Conservation (phyloP, 2,329 filamentous ascomycete genomes). For the Keithomyces neogunnii region DNA sequence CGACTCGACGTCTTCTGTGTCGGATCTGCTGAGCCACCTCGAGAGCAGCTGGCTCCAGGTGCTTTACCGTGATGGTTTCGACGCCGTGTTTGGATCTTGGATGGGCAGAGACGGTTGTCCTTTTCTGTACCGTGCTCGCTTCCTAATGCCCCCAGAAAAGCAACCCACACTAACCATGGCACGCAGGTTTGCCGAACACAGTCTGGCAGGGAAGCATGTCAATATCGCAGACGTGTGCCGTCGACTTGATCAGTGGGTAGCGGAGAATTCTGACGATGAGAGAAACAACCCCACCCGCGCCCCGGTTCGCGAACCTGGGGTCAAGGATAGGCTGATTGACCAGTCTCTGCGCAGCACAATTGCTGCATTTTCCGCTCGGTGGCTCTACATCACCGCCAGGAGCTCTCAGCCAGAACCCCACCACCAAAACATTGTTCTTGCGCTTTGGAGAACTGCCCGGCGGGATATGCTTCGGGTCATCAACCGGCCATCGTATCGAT, state of each 20-base stretch:
- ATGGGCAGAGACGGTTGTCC: slow-evolving; percentile 32
- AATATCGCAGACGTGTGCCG: slow-evolving; percentile 20
- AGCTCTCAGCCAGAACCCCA: slow-evolving; percentile 1
- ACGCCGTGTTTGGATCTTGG: slow-evolving; percentile 32
- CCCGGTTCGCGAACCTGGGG: background rate
- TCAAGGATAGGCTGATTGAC: slow-evolving; percentile 14
- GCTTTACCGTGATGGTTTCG: slow-evolving; percentile 28
- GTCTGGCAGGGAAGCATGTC: slow-evolving; percentile 19
- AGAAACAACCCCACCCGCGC: slow-evolving; percentile 8
- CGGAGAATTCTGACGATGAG: slow-evolving; percentile 12
- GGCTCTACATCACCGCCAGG: slow-evolving; percentile 17
- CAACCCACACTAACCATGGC: background rate
- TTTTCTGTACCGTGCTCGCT: slow-evolving; percentile 23
- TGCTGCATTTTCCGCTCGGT: slow-evolving; percentile 19
- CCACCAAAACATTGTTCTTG: slow-evolving; percentile 12
- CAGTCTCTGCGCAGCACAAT: slow-evolving; percentile 19
- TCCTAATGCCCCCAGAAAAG: background rate
- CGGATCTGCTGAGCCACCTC: background rate
- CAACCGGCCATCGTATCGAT: slow-evolving; percentile 31
- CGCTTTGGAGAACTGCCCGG: slow-evolving; percentile 26
- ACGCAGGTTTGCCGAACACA: slow-evolving; percentile 16
- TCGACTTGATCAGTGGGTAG: slow-evolving; percentile 27
- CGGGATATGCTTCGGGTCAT: slow-evolving; percentile 30
- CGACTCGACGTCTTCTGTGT: slow-evolving; percentile 2
- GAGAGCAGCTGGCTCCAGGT: slow-evolving; percentile 17